Percentiles rank a stretch among this genome's conserved stretches.
Evolutionary conservation across 1,284 basidiomycete genomes (phyloP).

Genomic region (Schizophyllum commune): DNA sequence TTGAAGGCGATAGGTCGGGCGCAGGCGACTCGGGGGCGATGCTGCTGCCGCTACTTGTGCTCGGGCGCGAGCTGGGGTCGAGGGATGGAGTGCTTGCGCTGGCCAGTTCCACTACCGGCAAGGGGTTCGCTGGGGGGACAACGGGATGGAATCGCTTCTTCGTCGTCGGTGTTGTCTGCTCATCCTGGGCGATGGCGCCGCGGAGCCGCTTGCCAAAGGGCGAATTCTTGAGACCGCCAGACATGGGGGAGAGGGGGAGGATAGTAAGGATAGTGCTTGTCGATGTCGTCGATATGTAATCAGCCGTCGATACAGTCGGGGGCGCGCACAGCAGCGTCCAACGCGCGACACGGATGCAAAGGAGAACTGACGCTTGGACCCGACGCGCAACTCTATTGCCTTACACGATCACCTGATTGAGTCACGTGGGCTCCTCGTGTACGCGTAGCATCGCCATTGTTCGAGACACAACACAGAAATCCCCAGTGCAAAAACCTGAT

Average conservation of each 20-base stretch:
- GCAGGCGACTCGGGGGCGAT: constrained; percentile 44
- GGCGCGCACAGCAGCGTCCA: neutral
- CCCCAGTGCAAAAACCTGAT: no score
- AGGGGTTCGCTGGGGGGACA: constrained; percentile 31
- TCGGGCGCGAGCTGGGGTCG: constrained; percentile 27
- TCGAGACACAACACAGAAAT: no score
- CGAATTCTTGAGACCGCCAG: constrained; percentile 64
- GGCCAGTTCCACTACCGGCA: neutral
- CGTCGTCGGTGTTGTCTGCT: constrained; percentile 42
- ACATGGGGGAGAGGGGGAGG: constrained; percentile 33
- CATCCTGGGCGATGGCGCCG: constrained; percentile 50
- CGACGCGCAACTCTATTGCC: no score
- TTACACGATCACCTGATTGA: no score
- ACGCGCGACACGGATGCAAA: no score
- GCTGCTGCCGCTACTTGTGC: constrained; percentile 47
- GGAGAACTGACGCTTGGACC: no score
- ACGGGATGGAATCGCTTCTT: constrained; percentile 47
- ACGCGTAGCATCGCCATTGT: no score
- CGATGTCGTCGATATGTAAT: neutral
- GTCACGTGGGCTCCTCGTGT: no score
- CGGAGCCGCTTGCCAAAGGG: constrained; percentile 73
- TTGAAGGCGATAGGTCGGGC: constrained; percentile 26
- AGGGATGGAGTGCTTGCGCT: neutral
- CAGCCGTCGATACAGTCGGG: neutral
- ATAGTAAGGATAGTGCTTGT: neutral